A percentile compares a stretch with the other conserved stretches of the same genome.
Evolutionary conservation across 768 basidiomycete genomes (phyloP).

Genomic region (Leccinellum albellum): DNA sequence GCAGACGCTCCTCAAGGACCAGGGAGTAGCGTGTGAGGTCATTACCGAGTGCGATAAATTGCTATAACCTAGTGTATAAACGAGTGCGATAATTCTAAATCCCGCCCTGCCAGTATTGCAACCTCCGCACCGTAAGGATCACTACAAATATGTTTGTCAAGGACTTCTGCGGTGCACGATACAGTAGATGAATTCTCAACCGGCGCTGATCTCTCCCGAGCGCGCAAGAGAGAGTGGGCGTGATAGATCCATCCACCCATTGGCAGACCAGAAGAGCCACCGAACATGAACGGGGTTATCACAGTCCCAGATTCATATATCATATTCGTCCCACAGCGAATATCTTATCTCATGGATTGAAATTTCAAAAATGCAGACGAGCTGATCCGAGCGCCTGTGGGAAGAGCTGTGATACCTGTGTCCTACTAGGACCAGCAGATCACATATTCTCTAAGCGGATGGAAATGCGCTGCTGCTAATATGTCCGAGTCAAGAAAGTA

Average conservation of each 20-base stretch:
- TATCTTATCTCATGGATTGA: not conserved
- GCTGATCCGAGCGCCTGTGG: not conserved
- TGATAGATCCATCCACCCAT: too few species aligned
- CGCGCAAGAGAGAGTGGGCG: not conserved
- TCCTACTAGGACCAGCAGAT: not conserved
- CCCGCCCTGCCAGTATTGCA: not conserved
- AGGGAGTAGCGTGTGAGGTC: constrained; percentile 1
- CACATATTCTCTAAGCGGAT: not conserved
- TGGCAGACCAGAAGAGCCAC: not conserved
- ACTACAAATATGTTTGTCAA: not conserved
- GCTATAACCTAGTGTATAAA: not conserved
- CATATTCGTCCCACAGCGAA: not conserved
- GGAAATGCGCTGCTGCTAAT: not conserved
- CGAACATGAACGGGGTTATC: not conserved
- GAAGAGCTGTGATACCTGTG: not conserved
- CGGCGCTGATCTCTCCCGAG: not conserved
- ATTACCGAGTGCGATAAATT: not conserved
- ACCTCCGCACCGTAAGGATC: not conserved
- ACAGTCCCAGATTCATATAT: not conserved
- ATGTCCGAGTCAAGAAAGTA: too few species aligned
- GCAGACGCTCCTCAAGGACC: constrained; percentile 4
- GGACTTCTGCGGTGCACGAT: not conserved
- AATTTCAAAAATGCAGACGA: not conserved
- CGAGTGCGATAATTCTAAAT: not conserved
- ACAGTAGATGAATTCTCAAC: not conserved